Conservation (phyloP, 306 rosid species). For the Castanospermum australe region DNA sequence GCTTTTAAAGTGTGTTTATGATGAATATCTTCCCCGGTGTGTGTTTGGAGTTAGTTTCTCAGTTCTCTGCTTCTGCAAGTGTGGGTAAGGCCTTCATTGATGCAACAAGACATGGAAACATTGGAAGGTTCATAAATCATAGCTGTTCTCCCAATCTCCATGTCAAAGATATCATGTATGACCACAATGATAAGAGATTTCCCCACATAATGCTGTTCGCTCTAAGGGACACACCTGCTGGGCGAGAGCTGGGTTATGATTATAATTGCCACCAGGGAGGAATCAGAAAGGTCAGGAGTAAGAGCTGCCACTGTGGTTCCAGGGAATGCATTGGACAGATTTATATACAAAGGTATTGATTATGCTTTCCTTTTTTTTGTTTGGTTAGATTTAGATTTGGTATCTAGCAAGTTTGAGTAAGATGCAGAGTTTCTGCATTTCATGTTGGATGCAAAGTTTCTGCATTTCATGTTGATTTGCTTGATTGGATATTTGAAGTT, state of each 20-base stretch:
- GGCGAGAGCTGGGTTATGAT: constrained; percentile 32
- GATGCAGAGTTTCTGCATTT: too few species aligned
- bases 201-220: constrained; percentile 43
- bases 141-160: constrained; percentile 35
- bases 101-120: constrained; percentile 29
- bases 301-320: constrained; percentile 9
- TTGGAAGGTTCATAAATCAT: constrained; percentile 43
- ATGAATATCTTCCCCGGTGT: neutral
- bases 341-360: neutral
- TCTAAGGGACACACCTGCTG: constrained; percentile 29
- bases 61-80: constrained; percentile 19
- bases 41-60: neutral
- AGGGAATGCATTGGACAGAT: constrained; percentile 8
- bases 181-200: neutral
- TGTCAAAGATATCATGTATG: constrained; percentile 22
- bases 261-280: constrained; percentile 14
- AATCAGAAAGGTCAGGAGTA: neutral
- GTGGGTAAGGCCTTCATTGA: constrained; percentile 23
- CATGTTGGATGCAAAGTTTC: too few species aligned
- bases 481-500: too few species aligned
- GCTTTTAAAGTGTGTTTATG: constrained; percentile 25
- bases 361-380: neutral
- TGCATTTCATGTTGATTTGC: too few species aligned
- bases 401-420: too few species aligned
- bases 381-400: too few species aligned